A percentile compares a stretch with the other conserved stretches of the same genome.
Conservation (phyloP, 2,329 filamentous ascomycete species). For the Colletotrichum sp. region DNA sequence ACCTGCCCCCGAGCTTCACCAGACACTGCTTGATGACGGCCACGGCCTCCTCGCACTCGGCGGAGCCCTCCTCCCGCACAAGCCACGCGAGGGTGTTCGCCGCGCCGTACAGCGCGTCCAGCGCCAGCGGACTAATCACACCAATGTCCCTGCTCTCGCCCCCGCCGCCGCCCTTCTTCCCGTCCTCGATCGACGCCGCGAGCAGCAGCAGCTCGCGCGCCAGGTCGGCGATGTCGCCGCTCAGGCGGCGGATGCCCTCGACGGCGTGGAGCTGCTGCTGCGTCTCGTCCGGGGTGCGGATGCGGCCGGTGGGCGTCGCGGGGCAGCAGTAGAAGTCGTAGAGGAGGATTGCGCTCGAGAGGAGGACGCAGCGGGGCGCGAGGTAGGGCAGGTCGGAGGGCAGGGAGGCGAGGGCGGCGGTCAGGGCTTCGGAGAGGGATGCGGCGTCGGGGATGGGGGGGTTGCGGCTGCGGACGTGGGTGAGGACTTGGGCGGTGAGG, state of each 20-base stretch:
- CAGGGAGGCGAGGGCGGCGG: neutral
- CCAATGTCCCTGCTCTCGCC: slow-evolving; percentile 22
- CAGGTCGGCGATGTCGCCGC: slow-evolving; percentile 30
- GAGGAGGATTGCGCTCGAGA: slow-evolving; percentile 28
- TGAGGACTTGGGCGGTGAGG: slow-evolving; percentile 35
- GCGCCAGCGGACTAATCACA: slow-evolving; percentile 35
- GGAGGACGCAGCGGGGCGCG: slow-evolving; percentile 21
- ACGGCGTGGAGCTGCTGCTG: slow-evolving; percentile 35
- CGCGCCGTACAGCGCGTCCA: slow-evolving; percentile 41
- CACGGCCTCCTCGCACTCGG: slow-evolving; percentile 27
- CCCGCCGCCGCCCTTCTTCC: neutral
- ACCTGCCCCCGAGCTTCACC: slow-evolving; percentile 31
- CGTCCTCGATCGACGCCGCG: slow-evolving; percentile 18
- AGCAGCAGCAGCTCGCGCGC: slow-evolving; percentile 25
- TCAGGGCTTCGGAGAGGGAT: neutral
- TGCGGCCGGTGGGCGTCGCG: slow-evolving; percentile 25
- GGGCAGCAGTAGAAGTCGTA: slow-evolving; percentile 41
- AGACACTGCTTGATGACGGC: slow-evolving; percentile 32
- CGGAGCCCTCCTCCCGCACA: slow-evolving; percentile 38
- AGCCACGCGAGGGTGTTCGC: slow-evolving; percentile 40
- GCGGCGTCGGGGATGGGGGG: neutral
- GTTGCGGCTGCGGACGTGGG: slow-evolving; percentile 27
- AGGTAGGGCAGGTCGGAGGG: slow-evolving; percentile 5
- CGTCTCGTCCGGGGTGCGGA: slow-evolving; percentile 24
- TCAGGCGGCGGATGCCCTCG: slow-evolving; percentile 33